Percentiles rank a stretch among this genome's conserved stretches.
phyloP scores from a whole-genome alignment of 2,329 filamentous ascomycete genomes.

The Colletotrichum abscissum region DNA sequence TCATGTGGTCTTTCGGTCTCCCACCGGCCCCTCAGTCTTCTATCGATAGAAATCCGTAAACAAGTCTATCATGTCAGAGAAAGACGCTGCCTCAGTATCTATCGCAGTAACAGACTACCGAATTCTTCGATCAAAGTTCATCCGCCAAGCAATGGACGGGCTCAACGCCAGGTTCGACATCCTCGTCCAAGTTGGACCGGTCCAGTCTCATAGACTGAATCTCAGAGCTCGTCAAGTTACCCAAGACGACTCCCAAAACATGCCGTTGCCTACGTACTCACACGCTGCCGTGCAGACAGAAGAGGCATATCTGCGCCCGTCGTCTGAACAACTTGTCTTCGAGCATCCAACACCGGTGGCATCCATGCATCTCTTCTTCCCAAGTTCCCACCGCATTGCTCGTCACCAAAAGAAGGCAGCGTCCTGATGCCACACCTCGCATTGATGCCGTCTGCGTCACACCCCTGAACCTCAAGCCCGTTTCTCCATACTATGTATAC shows the following conservation, averaged over 20 bases:
- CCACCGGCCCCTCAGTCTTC: background rate
- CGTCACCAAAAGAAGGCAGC: conserved; percentile 24
- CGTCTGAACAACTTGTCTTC: conserved; percentile 29
- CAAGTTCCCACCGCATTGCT: background rate
- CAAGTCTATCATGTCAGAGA: background rate
- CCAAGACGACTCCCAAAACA: background rate
- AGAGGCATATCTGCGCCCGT: conserved; percentile 1
- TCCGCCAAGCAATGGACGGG: background rate
- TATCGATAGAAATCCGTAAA: background rate
- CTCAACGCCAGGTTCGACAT: background rate
- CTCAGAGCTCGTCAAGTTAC: background rate
- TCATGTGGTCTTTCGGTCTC: background rate
- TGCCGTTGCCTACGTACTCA: background rate
- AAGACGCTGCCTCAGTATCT: too few species aligned
- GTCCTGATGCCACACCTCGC: conserved; percentile 14
- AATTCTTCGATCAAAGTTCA: background rate
- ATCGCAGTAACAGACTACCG: background rate
- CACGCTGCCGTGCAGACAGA: background rate
- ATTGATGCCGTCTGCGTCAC: conserved; percentile 34
- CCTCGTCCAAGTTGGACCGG: background rate
- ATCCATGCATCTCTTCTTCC: background rate
- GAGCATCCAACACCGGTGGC: background rate
- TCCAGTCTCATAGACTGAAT: background rate
- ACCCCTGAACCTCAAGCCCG: conserved; percentile 14
- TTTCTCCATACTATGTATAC: conserved; percentile 15